Base-by-base conservation (phyloP, 1,139 yeast genomes). In the Blastobotrys malaysiensis region DNA sequence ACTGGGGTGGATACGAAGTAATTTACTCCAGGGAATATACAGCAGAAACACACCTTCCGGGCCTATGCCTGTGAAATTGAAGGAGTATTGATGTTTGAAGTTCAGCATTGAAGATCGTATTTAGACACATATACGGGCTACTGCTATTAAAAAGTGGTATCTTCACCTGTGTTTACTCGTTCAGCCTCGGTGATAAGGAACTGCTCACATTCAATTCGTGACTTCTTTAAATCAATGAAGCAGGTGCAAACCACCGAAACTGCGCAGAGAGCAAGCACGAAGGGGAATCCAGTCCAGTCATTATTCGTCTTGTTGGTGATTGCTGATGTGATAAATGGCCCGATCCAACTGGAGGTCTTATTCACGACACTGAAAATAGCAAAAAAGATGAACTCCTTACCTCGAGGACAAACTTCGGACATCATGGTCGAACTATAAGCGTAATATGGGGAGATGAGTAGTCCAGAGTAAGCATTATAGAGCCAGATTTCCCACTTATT, bases 401-500 rank as follows among this genome's bases (percentile, higher is more conserved):
- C 61, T 14, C 54, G 52, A 22, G 61, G 61, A n/a, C 55, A 55
- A 43, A 55, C 46, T 46, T 58, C 61, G n/a, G 60, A 56, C 61
- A 58, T 58, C 49, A 57, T 53, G 43, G 61, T 57, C 24, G 56
- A 57, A 26, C 55, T 58, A 36, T 58, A 58, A 11, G 61, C 59
- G 43, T 58, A 58, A 47, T 56, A 58, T 3, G 61, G 57, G 20
- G 60, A 57, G 31, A 57, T 58, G 24, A 58, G 54, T 5, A 58
- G 51, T 3, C 60, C 61, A 39, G 54, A 57, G 50, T 55, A 58
- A 13, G 57, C 52, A 46, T 58, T 57, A 49, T 58, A 58, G 43
- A 56, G 45, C 60, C 60, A 57, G 43, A 58, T 48, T 36, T 58
- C 61, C 61, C 61, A 57, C 4, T 51, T 49, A 45, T 58, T 53